Base-by-base conservation (phyloP, 2,329 filamentous ascomycete genomes). In the Monilinia fructigena region DNA sequence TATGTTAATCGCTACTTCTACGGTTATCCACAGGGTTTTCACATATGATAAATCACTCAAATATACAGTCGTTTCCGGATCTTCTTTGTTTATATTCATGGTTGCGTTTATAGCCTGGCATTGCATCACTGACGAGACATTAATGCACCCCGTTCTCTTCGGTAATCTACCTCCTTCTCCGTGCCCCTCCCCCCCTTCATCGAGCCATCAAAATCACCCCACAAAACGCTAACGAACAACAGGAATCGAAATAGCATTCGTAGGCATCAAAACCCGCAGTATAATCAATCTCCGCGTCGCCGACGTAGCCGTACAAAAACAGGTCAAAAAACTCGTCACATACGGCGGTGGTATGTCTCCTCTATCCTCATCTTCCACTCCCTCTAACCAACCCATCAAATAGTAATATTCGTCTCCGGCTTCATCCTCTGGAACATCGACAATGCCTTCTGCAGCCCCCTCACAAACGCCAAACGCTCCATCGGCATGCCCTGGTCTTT, bases 371-470 rank as follows among this genome's bases (percentile, higher is more conserved):
- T 26, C 31, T 14, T 2, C 7, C 35, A 3, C 12, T 14, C 14
- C 11, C 31, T 1, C 16, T 38, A 18, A 16, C 18, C 18, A 59
- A 31, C 50, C 58, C 7, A 48, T 7, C 4, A 60, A 31, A 52
- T 45, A 73, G 74, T 73, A 3, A 72, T 77, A 0, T 79, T 82
- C 58, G 73, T 79, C 10, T 59, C 80, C 7, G 82, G 80, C 0
- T 87, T 84, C 68, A 71, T 79, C 12, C 73, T 88, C 31, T 88
- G 85, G 85, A 81, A 84, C 61, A 79, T 87, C 20, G 85, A 87
- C 55, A 79, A 83, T 12, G 80, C 84, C 70, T 77, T 79, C 16
- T 88, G 86, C 70, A 73, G 75, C 0, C 73, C 80, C 67, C 76
- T 88, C 31, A 81, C 83, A 2, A 67, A 69, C 0, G 69, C 82